Percentiles rank a stretch among this genome's conserved stretches.
These are phyloP conservation scores for Royoungia palumana DNA, from an alignment of 768 basidiomycete genomes.

Conservation along the genomic window DNA sequence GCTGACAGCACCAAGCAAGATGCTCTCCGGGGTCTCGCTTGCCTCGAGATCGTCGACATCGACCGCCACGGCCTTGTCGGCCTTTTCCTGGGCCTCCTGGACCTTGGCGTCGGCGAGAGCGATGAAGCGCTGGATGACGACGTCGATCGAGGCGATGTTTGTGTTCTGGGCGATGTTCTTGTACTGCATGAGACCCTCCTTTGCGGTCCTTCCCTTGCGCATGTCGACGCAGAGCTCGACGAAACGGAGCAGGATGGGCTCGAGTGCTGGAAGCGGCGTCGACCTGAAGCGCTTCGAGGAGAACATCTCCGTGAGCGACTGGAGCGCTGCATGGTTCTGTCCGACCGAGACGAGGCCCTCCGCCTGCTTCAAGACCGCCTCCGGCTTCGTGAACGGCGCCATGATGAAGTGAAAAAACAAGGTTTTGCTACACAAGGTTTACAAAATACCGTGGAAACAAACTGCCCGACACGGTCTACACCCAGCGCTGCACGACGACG, in stretches of 20 bases:
- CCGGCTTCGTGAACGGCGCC: constrained; percentile 89
- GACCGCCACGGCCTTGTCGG: constrained; percentile 67
- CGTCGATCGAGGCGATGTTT: constrained; percentile 87
- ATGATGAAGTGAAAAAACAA: constrained; percentile 35
- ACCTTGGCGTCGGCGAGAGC: constrained; percentile 79
- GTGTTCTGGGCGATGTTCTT: constrained; percentile 97
- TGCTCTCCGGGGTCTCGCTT: constrained; percentile 90
- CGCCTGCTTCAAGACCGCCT: constrained; percentile 89
- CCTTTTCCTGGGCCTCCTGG: constrained; percentile 82
- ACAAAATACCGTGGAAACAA: constrained; percentile 12
- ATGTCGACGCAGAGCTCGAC: constrained; percentile 95
- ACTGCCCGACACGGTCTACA: constrained; percentile 28
- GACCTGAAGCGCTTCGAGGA: constrained; percentile 90
- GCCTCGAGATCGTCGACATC: constrained; percentile 96
- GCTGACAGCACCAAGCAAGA: constrained; percentile 85
- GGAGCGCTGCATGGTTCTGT: constrained; percentile 85
- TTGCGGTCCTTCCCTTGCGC: constrained; percentile 89
- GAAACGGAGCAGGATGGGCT: constrained; percentile 95
- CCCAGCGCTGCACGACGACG: constrained; percentile 83
- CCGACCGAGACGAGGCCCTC: constrained; percentile 91
- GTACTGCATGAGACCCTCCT: constrained; percentile 95
- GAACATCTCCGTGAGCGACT: constrained; percentile 90
- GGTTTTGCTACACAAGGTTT: not conserved
- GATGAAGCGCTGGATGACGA: constrained; percentile 85
- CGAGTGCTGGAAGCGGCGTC: constrained; percentile 82